Conservation (phyloP, 192 early-diverging fungal genomes). For the Coemansia sp. region DNA sequence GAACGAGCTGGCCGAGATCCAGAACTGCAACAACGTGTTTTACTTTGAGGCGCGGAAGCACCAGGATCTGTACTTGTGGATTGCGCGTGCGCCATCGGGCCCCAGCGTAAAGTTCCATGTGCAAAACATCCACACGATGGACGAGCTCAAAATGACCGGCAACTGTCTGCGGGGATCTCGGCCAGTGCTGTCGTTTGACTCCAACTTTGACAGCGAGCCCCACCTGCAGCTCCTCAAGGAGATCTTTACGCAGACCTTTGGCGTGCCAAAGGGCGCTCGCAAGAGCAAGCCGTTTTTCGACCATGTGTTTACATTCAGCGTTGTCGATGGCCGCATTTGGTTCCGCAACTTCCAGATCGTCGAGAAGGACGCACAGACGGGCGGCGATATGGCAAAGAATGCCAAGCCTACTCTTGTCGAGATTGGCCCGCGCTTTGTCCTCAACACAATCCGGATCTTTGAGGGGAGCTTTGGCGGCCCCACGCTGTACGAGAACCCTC, state of each 20-base stretch:
- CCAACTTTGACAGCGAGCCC: slow-evolving; percentile 83
- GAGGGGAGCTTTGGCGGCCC: slow-evolving; percentile 92
- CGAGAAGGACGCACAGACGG: slow-evolving; percentile 63
- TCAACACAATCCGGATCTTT: slow-evolving; percentile 91
- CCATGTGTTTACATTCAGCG: slow-evolving; percentile 86
- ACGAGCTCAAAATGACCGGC: slow-evolving; percentile 97
- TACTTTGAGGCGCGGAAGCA: slow-evolving; percentile 94
- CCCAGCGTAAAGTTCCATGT: slow-evolving; percentile 94
- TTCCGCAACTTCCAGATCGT: slow-evolving; percentile 96
- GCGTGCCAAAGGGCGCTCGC: slow-evolving; percentile 80
- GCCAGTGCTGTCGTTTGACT: slow-evolving; percentile 92
- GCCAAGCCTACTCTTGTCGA: slow-evolving; percentile 82
- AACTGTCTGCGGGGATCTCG: slow-evolving; percentile 97
- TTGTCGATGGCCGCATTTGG: slow-evolving; percentile 88
- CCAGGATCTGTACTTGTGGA: slow-evolving; percentile 95
- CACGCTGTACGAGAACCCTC: slow-evolving; percentile 87
- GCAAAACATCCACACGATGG: slow-evolving; percentile 98
- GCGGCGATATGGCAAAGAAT: slow-evolving; percentile 56
- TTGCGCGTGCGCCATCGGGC: slow-evolving; percentile 90
- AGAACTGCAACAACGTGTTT: slow-evolving; percentile 97
- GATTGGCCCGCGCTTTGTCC: slow-evolving; percentile 95
- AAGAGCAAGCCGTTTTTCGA: slow-evolving; percentile 96
- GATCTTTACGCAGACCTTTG: slow-evolving; percentile 89
- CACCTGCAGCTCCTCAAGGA: slow-evolving; percentile 90
- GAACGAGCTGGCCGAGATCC: slow-evolving; percentile 94